Conservation (phyloP, 2,329 filamentous ascomycete species). For the Plectosphaerella cucumerina region DNA sequence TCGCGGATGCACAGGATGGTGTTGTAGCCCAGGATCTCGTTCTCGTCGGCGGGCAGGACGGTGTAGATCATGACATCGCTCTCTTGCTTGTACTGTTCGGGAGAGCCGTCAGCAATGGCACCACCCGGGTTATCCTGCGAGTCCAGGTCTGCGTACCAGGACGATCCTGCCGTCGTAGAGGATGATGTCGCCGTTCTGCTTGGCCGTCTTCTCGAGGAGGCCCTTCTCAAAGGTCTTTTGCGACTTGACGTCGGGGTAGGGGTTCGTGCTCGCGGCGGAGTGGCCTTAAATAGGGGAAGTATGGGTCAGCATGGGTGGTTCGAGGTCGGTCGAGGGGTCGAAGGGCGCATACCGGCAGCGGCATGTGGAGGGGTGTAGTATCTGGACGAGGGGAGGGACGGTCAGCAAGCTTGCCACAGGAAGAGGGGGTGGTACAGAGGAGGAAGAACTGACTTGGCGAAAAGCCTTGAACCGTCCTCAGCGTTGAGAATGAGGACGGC, state of each 20-base stretch:
- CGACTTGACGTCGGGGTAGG: conserved; percentile 84
- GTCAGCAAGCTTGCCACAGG: not conserved
- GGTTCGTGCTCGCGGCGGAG: conserved; percentile 47
- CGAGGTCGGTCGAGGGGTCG: not conserved
- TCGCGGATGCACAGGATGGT: conserved; percentile 89
- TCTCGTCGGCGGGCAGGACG: conserved; percentile 87
- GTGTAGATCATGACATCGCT: conserved; percentile 96
- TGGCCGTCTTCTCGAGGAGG: conserved; percentile 89
- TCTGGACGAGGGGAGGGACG: conserved; percentile 22
- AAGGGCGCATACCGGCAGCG: conserved; percentile 17
- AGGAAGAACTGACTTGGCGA: conserved; percentile 69
- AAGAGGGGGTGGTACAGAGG: not conserved
- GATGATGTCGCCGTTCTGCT: conserved; percentile 93
- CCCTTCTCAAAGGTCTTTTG: conserved; percentile 98
- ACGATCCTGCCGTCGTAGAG: conserved; percentile 96
- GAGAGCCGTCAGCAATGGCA: not conserved
- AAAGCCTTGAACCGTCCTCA: conserved; percentile 87
- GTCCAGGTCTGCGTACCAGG: conserved; percentile 20
- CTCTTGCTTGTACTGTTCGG: conserved; percentile 82
- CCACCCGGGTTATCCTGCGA: not conserved
- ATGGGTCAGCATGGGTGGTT: too few relatives aligned
- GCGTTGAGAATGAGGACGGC: conserved; percentile 75
- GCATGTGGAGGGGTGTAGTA: conserved; percentile 43
- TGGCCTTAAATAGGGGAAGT: not conserved
- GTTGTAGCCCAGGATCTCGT: conserved; percentile 93